These are phyloP conservation scores for Cutaneotrichosporon cavernicola DNA, from an alignment of 1,284 basidiomycete species.

Conservation along the genomic window DNA sequence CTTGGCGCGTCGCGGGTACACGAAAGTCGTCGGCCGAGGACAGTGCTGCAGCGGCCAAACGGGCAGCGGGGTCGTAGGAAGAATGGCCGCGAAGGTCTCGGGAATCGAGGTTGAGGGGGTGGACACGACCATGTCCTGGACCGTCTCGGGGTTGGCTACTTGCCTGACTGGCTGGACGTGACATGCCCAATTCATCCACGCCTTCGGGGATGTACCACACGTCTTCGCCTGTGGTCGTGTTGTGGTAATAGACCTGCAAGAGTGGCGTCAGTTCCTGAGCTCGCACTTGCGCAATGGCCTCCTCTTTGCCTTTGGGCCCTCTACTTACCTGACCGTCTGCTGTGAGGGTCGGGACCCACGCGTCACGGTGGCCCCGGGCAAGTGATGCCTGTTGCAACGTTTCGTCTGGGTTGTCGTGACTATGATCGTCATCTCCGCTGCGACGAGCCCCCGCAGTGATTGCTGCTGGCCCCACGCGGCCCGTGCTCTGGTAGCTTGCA, in stretches of 20 bases:
- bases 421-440: conserved; percentile 8
- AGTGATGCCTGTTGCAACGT: conserved; percentile 17
- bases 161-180: conserved; percentile 3
- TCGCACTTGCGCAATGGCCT: conserved; percentile 8
- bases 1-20: conserved; percentile 45
- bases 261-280: conserved; percentile 2
- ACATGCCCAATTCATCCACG: conserved; percentile 55
- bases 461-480: conserved; percentile 6
- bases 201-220: conserved; percentile 76
- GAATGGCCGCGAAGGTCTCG: conserved; percentile 2
- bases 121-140: conserved; percentile 1
- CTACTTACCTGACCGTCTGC: conserved; percentile 53
- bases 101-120: background rate
- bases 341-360: conserved; percentile 54
- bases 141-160: conserved; percentile 5
- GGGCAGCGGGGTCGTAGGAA: conserved; percentile 6
- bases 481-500: conserved; percentile 9
- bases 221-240: conserved; percentile 82
- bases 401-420: conserved; percentile 19
- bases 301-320: background rate
- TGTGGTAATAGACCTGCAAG: conserved; percentile 84
- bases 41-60: background rate
- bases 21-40: conserved; percentile 30
- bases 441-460: conserved; percentile 8
- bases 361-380: conserved; percentile 29